Base-by-base conservation (phyloP, 1,284 basidiomycete species). In the Tremellales sp. region DNA sequence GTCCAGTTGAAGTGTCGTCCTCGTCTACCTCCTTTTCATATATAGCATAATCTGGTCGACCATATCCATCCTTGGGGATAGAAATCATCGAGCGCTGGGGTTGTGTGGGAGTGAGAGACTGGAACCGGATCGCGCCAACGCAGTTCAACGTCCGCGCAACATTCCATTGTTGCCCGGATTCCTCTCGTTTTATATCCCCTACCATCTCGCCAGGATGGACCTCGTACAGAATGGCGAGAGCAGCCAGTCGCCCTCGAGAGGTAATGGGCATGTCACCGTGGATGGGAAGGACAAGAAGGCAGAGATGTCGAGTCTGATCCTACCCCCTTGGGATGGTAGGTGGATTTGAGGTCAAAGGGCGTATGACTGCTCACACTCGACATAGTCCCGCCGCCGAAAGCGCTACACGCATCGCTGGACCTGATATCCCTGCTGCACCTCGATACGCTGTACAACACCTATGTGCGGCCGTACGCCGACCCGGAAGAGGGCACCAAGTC, bases 371-470 rank as follows among this genome's bases (percentile, higher is more conserved):
- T 28, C 6, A 42, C 32, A 35, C 14, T 25, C 31, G n/a, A 22
- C n/a, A 3, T 51, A 66, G 65, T 58, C 9, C 51, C 58, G 4
- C 61, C 63, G 6, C 39, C 33, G 3, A 64, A 63, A 53, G 62
- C 56, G 32, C 47, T 68, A 1, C 68, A 70, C 41, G 38, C 65
- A 13, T 67, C 65, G 3, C 61, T 57, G 25, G 68, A 70, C 34
- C 51, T 68, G 34, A 66, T 70, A 36, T 65, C 65, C 22, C 56
- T 66, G 22, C 56, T 70, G 13, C 58, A 66, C 47, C 65, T 70
- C 31, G 62, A 60, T 21, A 45, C 57, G 5, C 54, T 67, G 22
- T 68, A 66, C 51, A 65, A 68, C 47, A 53, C 58, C 34, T 66
- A 67, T 45, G 65, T 70, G 16, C 56, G 62, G 7, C 68, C 68